Evolutionary conservation across 257 asterid genomes (phyloP), one percentile per base, ranked within the genome.

Genomic region (Solanum corneliomulleri): DNA sequence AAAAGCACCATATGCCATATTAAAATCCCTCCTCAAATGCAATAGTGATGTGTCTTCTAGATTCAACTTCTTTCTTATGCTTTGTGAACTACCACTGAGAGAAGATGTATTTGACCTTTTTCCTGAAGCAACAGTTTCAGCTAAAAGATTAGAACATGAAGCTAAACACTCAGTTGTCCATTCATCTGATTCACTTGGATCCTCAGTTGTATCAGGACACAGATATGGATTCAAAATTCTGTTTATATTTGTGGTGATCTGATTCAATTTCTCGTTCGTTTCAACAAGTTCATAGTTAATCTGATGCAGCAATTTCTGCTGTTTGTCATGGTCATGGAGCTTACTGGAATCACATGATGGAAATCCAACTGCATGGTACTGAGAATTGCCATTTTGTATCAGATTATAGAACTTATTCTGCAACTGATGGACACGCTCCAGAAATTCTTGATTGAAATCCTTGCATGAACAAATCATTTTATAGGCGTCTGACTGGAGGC

Each of bases 71-170:
- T 82, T 64, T 33, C 11, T 66, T 27, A 33, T 23, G 68, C 83
- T 64, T 74, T 77, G 77, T 27, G 88, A 81, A 16, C 35, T 35
- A 84, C 68, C 87, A 44, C 88, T 89, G 83, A 42, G 21, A 70
- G 89, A 44, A 83, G 68, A 68, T 66, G 62, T 41, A 29, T 39
- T 69, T 86, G 90, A 84, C 49, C 85, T 85, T 80, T 66, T 86
- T 66, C 52, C 80, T 71, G 89, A 81, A 58, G 86, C 90, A 81
- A 88, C 87, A 83, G 87, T 89, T 75, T 68, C 88, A 84, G 86
- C 89, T 87, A 91, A 92, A 86, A 89, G 83, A 84, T 87, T 41
- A 69, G 92, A 88, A 86, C 86, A 87, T 69, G 93, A 90, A 88
- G 86, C 82, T 72, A 90, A 89, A 89, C 86, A 89, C 62, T 90